A percentile compares a stretch with the other conserved stretches of the same genome.
phyloP scores from a whole-genome alignment of 495 filamentous ascomycete genomes.

The Chaetomium fimeti region DNA sequence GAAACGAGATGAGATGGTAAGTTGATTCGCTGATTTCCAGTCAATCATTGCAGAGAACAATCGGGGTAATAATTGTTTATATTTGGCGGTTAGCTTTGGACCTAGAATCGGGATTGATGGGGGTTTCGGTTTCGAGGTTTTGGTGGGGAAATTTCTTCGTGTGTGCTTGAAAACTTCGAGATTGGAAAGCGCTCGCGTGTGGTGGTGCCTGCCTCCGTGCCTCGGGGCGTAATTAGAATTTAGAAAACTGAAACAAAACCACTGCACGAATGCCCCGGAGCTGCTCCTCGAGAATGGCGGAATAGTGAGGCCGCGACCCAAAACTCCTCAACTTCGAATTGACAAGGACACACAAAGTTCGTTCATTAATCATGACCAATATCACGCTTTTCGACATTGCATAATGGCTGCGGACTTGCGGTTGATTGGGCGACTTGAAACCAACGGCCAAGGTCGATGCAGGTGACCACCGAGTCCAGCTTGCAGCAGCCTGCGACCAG shows the following conservation, averaged over 20 bases:
- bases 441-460: constrained; percentile 1
- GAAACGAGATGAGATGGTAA: background rate
- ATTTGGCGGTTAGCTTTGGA: background rate
- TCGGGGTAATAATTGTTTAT: background rate
- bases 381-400: background rate
- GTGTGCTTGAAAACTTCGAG: background rate
- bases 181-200: constrained; percentile 8
- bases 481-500: background rate
- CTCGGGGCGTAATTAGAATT: too few relatives aligned
- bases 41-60: background rate
- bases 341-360: background rate
- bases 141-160: too few relatives aligned
- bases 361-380: background rate
- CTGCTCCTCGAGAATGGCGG: too few relatives aligned
- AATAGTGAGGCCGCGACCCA: background rate
- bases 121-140: background rate
- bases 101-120: too few relatives aligned
- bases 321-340: background rate
- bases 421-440: constrained; percentile 4
- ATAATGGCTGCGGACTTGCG: background rate
- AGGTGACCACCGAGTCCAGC: constrained; percentile 17
- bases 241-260: too few relatives aligned
- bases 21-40: background rate
- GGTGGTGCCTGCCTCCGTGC: background rate
- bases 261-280: too few relatives aligned